Conservation (phyloP, 2,329 filamentous ascomycete genomes). For the Berkeleyomyces basicola region DNA sequence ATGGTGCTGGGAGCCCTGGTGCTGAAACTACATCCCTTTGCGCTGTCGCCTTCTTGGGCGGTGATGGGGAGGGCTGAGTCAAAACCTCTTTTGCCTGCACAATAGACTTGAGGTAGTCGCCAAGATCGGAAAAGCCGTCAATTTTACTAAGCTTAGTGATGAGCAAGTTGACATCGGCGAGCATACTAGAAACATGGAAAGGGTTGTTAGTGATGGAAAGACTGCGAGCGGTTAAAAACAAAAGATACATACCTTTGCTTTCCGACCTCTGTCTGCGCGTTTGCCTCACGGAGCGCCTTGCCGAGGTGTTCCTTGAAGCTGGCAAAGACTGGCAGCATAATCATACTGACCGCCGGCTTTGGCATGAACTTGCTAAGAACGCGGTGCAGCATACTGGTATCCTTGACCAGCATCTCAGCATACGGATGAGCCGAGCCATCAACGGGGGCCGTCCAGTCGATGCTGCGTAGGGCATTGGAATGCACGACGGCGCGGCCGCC, state of each 20-base stretch:
- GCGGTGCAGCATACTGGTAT: conserved; percentile 69
- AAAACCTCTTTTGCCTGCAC: conserved; percentile 41
- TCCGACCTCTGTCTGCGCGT: conserved; percentile 48
- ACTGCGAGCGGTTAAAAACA: neutral
- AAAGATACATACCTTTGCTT: conserved; percentile 46
- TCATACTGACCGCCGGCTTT: conserved; percentile 58
- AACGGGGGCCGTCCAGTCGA: conserved; percentile 44
- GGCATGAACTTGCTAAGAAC: conserved; percentile 70
- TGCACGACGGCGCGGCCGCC: conserved; percentile 57
- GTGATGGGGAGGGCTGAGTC: conserved; percentile 14
- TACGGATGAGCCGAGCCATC: conserved; percentile 37
- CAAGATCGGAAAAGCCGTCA: conserved; percentile 61
- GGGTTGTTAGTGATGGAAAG: conserved; percentile 5
- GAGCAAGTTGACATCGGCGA: conserved; percentile 60
- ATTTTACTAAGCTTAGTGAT: conserved; percentile 55
- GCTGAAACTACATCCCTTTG: neutral
- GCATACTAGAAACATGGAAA: conserved; percentile 40
- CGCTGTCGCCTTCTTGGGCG: neutral
- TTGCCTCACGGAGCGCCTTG: conserved; percentile 48
- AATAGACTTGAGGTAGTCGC: conserved; percentile 49
- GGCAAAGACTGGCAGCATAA: conserved; percentile 72
- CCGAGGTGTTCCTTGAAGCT: conserved; percentile 70
- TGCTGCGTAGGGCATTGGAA: conserved; percentile 54
- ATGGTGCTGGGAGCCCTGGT: neutral
- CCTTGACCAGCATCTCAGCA: conserved; percentile 76